phyloP scores from a whole-genome alignment of 306 rosid species.

The Calophaca sinica region DNA sequence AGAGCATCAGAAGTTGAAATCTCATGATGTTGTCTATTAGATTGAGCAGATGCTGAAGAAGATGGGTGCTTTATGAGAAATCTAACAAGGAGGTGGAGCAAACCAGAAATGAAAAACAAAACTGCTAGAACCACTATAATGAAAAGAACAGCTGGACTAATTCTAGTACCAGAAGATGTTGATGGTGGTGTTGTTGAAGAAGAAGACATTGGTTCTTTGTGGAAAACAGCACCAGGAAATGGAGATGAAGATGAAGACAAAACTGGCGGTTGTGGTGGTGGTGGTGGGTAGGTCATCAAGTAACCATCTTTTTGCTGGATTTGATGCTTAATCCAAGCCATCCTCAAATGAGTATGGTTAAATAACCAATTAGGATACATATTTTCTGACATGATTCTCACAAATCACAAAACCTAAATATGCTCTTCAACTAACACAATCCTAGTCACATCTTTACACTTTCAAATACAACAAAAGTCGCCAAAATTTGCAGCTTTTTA shows the following conservation, averaged over 20 bases:
- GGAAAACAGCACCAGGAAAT: conserved; percentile 51
- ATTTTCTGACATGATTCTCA: conserved; percentile 51
- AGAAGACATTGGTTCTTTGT: conserved; percentile 53
- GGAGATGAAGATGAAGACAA: conserved; percentile 60
- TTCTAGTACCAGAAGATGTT: conserved; percentile 76
- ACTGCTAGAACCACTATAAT: conserved; percentile 93
- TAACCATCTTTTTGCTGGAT: conserved; percentile 75
- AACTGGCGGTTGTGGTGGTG: conserved; percentile 34
- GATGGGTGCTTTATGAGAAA: conserved; percentile 87
- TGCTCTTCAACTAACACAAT: conserved; percentile 48
- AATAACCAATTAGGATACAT: conserved; percentile 56
- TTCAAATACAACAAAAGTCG: conserved; percentile 36
- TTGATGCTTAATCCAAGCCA: conserved; percentile 74
- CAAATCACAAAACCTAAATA: conserved; percentile 49
- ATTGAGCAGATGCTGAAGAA: conserved; percentile 63
- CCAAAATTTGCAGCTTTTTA: conserved; percentile 33
- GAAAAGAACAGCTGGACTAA: conserved; percentile 96
- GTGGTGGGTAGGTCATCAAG: conserved; percentile 70
- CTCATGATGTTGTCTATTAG: conserved; percentile 75
- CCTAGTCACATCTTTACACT: conserved; percentile 49
- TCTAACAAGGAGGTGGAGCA: conserved; percentile 95
- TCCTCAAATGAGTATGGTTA: conserved; percentile 74
- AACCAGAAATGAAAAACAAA: conserved; percentile 88
- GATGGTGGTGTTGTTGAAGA: conserved; percentile 49
- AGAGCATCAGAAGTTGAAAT: conserved; percentile 86